These are phyloP conservation scores for Aureobasidium subglaciale DNA, from an alignment of 2,329 filamentous ascomycete species.

Conservation along the genomic window DNA sequence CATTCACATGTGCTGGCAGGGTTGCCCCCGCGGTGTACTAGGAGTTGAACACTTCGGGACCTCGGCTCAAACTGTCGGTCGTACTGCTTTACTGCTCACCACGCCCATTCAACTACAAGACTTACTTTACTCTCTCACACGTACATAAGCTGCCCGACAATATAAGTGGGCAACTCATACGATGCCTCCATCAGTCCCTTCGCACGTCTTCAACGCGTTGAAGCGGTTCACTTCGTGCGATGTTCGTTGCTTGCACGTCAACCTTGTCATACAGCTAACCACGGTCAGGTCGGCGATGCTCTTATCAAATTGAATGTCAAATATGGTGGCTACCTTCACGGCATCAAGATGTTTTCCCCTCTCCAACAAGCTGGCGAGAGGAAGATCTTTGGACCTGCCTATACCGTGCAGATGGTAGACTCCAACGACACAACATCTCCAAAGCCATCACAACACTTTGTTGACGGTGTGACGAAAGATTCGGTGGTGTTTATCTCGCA, in stretches of 20 bases:
- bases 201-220: conserved; percentile 6
- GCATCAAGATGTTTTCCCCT: conserved; percentile 27
- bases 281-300: conserved; percentile 29
- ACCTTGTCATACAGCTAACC: background rate
- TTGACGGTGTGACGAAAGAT: conserved; percentile 29
- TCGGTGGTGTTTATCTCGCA: conserved; percentile 34
- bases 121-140: no score
- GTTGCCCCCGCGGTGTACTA: no score
- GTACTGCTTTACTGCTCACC: no score
- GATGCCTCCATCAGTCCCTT: conserved; percentile 2
- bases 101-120: no score
- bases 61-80: no score
- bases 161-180: no score
- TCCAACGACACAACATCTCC: conserved; percentile 27
- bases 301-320: conserved; percentile 29
- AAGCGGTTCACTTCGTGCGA: conserved; percentile 15
- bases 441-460: conserved; percentile 29
- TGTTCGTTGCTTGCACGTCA: background rate
- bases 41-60: no score
- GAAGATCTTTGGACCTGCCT: conserved; percentile 11
- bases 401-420: conserved; percentile 24
- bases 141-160: no score
- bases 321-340: conserved; percentile 31
- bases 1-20: no score
- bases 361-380: background rate